Conservation (phyloP, 768 basidiomycete species). For the Termitomyces sp. region DNA sequence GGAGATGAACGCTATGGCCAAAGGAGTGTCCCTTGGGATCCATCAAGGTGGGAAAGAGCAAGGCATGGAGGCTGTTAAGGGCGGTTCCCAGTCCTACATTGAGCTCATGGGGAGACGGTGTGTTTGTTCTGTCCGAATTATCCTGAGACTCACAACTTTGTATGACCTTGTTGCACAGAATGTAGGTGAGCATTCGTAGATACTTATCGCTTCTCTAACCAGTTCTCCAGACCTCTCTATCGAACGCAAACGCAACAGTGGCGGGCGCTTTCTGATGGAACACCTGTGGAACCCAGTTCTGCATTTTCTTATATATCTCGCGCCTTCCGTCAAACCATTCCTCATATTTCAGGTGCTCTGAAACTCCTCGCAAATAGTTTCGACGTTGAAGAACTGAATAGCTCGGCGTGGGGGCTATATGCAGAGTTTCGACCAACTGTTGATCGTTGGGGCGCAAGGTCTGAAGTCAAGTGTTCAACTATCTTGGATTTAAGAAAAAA, state of each 20-base stretch:
- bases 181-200: slow-evolving; percentile 2
- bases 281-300: slow-evolving; percentile 64
- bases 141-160: slow-evolving; percentile 22
- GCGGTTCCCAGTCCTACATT: slow-evolving; percentile 76
- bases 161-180: slow-evolving; percentile 27
- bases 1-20: slow-evolving; percentile 85
- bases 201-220: neutral
- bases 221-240: slow-evolving; percentile 64
- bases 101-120: slow-evolving; percentile 80
- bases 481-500: slow-evolving; percentile 60
- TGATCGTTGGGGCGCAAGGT: slow-evolving; percentile 81
- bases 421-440: slow-evolving; percentile 82
- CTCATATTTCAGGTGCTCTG: slow-evolving; percentile 74
- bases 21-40: slow-evolving; percentile 81
- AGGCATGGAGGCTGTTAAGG: slow-evolving; percentile 49
- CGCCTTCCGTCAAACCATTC: slow-evolving; percentile 75
- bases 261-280: slow-evolving; percentile 75
- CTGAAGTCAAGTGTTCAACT: slow-evolving; percentile 63
- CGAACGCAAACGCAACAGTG: slow-evolving; percentile 66
- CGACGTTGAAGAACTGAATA: slow-evolving; percentile 53
- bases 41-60: slow-evolving; percentile 53
- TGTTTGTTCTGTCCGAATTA: slow-evolving; percentile 7
- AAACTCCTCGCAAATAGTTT: slow-evolving; percentile 64
- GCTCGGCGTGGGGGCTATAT: slow-evolving; percentile 74
- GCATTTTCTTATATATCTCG: slow-evolving; percentile 84